A percentile compares a stretch with the other conserved stretches of the same genome.
Conservation (phyloP, 2,329 filamentous ascomycete species). For the Acrocalymma vagum region DNA sequence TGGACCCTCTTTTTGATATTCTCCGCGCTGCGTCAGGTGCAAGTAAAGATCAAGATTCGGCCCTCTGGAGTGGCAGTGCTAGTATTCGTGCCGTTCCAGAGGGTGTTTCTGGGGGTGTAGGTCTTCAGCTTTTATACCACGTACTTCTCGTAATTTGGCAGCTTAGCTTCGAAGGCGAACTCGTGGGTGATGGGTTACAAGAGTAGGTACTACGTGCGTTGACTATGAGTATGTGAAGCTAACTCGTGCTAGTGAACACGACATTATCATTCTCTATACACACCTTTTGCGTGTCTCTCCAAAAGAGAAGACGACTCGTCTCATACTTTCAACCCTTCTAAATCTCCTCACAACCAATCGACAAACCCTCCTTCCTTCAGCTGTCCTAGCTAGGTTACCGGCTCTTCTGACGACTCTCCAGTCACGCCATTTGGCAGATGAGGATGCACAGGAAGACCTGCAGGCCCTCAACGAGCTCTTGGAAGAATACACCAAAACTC, state of each 20-base stretch:
- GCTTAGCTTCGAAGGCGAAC: slow-evolving; percentile 83
- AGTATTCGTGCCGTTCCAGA: slow-evolving; percentile 74
- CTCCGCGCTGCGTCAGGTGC: slow-evolving; percentile 77
- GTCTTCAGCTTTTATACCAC: slow-evolving; percentile 92
- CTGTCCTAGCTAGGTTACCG: slow-evolving; percentile 84
- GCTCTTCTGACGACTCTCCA: slow-evolving; percentile 66
- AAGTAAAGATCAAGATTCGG: slow-evolving; percentile 73
- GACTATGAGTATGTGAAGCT: neutral
- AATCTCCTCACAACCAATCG: slow-evolving; percentile 83
- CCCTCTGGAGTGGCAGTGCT: slow-evolving; percentile 59
- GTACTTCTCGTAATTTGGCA: slow-evolving; percentile 95
- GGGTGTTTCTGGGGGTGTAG: slow-evolving; percentile 76
- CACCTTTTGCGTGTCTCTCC: slow-evolving; percentile 90
- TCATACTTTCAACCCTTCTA: slow-evolving; percentile 86
- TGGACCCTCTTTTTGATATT: slow-evolving; percentile 83
- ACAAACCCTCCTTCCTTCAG: slow-evolving; percentile 76
- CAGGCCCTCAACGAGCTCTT: slow-evolving; percentile 67
- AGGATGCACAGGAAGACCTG: slow-evolving; percentile 62
- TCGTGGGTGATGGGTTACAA: slow-evolving; percentile 82
- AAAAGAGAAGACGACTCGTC: slow-evolving; percentile 96
- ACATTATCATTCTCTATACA: slow-evolving; percentile 90
- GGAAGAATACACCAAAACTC: slow-evolving; percentile 81
- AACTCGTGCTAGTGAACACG: slow-evolving; percentile 75
- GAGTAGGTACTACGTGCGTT: no score
- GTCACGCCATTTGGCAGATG: slow-evolving; percentile 59